Base-by-base conservation (phyloP, 2,329 filamentous ascomycete genomes). In the Fragosphaeria purpurea region DNA sequence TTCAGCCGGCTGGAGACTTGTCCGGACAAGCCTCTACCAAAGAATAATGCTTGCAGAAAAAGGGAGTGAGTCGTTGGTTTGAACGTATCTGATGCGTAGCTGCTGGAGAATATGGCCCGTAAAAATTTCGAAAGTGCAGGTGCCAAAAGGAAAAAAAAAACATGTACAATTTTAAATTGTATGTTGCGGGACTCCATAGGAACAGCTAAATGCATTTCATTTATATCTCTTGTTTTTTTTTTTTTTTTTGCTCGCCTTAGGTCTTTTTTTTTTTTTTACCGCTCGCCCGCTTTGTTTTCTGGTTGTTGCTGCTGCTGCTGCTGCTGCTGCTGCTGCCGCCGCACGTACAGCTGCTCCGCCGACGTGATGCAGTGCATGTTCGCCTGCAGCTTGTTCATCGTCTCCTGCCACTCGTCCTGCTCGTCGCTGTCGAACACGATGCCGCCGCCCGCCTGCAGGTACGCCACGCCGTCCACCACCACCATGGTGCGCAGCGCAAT, bases 371-470 rank as follows among this genome's bases (percentile, higher is more conserved):
- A 93, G 58, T 85, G 79, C 73, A 94, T 88, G 65, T 95, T 95
- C 43, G 88, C 87, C 32, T 86, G 83, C 45, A 95, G 73, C 76
- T 98, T 98, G 73, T 98, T 97, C 48, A 82, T 88, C 57, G 94
- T 96, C 77, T 97, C 88, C 68, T 91, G 80, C 75, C 90, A 96
- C 68, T 97, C 93, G 57, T 96, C 88, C 60, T 86, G 84, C 59
- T 76, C 85, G 63, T 95, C 90, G 41, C 87, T 94, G 67, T 97
- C 93, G 62, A 91, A 95, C 42, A 95, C 90, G 61, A 96, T 95
- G 34, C 90, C 90, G 38, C 90, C 90, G 11, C 86, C 79, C n/a
- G 80, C 80, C 63, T 98, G 93, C 56, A 98, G 75, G 70, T 96
- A 97, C 4, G 89, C 91, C 51, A 93, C 77, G 1, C 87, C 87